Evolutionary conservation across 2,329 filamentous ascomycete genomes (phyloP).

Genomic region (Xylaria sp.): DNA sequence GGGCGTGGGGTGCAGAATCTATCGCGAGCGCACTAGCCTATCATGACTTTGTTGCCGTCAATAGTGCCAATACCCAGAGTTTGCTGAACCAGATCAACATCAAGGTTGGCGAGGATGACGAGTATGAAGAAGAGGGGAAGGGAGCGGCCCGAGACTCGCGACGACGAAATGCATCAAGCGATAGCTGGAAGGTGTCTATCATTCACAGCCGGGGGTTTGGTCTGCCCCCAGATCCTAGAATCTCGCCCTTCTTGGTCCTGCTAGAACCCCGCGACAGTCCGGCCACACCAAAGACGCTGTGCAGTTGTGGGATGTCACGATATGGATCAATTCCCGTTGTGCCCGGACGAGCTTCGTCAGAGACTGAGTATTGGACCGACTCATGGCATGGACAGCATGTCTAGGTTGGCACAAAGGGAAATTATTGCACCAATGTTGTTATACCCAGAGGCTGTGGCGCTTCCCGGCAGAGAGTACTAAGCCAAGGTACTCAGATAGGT

Average conservation of each 20-base stretch:
- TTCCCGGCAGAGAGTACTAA: constrained; percentile 3
- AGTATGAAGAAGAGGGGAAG: not conserved
- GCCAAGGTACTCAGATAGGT: constrained; percentile 13
- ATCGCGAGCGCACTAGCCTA: not conserved
- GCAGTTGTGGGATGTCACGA: constrained; percentile 10
- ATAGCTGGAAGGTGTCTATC: not conserved
- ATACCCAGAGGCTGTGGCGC: constrained; percentile 1
- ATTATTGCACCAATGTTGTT: constrained; percentile 17
- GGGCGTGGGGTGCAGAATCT: constrained; percentile 3
- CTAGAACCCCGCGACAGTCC: not conserved
- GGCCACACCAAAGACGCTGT: constrained; percentile 1
- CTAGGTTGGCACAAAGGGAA: not conserved
- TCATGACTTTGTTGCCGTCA: not conserved
- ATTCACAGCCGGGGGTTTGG: not conserved
- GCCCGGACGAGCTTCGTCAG: not conserved
- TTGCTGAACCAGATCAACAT: not conserved
- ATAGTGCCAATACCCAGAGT: not conserved
- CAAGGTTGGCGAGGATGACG: not conserved
- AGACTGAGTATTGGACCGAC: constrained; percentile 8
- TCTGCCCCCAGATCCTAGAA: constrained; percentile 1
- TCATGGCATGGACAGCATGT: not conserved
- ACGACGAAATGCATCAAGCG: not conserved
- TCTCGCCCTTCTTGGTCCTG: not conserved
- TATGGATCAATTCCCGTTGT: constrained; percentile 8
- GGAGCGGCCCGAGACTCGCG: not conserved